A percentile compares a stretch with the other conserved stretches of the same genome.
Conservation (phyloP, 2,329 filamentous ascomycete species). For the Pestalotiopsis sp. region DNA sequence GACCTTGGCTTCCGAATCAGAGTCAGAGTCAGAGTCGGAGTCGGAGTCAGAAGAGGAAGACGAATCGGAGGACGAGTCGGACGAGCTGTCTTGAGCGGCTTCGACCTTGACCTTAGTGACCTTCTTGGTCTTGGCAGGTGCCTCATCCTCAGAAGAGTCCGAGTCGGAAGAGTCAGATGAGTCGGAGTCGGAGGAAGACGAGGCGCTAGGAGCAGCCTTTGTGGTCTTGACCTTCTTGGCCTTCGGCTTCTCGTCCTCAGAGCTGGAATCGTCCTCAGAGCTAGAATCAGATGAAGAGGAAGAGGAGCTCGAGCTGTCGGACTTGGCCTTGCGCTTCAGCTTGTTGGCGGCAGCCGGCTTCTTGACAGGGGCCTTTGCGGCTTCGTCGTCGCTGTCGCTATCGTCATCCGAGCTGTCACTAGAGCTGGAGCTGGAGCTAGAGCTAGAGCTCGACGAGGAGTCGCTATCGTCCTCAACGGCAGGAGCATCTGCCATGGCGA, state of each 20-base stretch:
- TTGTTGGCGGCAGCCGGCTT: conserved; percentile 37
- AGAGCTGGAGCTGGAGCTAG: conserved; percentile 38
- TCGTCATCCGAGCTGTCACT: conserved; percentile 35
- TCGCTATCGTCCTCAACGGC: conserved; percentile 25
- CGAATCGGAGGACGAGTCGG: conserved; percentile 21
- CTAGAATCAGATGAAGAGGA: conserved; percentile 33
- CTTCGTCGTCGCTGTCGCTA: conserved; percentile 31
- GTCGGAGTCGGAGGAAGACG: conserved; percentile 36
- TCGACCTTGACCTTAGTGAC: conserved; percentile 13
- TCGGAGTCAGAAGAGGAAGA: conserved; percentile 37
- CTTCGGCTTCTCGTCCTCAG: conserved; percentile 39
- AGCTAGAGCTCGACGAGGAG: conserved; percentile 30
- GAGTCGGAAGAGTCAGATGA: conserved; percentile 32
- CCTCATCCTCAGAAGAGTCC: conserved; percentile 32
- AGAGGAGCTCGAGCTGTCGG: conserved; percentile 41
- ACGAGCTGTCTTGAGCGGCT: conserved; percentile 33
- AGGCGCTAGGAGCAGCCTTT: conserved; percentile 46
- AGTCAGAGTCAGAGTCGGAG: conserved; percentile 39
- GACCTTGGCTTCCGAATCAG: conserved; percentile 35
- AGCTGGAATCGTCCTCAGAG: conserved; percentile 41
- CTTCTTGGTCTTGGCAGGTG: conserved; percentile 25
- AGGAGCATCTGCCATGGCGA: conserved; percentile 51
- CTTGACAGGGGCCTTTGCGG: conserved; percentile 22
- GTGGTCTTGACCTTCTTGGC: conserved; percentile 46
- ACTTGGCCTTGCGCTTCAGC: conserved; percentile 58